A percentile compares a stretch with the other conserved stretches of the same genome.
These are phyloP conservation scores for Pseudogymnoascus sp. DNA, from an alignment of 2,329 filamentous ascomycete species.

Conservation along the genomic window DNA sequence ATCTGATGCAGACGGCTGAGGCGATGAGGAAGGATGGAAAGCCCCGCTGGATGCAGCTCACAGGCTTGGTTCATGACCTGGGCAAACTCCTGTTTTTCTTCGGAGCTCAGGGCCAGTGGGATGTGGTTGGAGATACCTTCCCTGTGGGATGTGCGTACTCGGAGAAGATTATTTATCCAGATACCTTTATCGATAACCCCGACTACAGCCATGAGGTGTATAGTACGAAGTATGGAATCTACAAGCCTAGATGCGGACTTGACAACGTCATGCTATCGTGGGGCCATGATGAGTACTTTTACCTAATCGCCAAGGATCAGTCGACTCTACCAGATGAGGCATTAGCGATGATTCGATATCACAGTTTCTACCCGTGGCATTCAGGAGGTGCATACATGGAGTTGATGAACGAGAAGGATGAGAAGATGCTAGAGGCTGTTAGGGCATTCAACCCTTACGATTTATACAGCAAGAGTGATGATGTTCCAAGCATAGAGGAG, in stretches of 20 bases:
- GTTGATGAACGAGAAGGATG: slow-evolving; percentile 74
- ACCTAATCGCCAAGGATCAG: slow-evolving; percentile 76
- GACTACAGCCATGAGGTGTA: slow-evolving; percentile 65
- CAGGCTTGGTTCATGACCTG: slow-evolving; percentile 66
- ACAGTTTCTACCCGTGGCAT: slow-evolving; percentile 89
- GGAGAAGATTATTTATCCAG: slow-evolving; percentile 78
- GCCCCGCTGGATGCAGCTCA: slow-evolving; percentile 72
- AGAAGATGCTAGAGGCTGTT: slow-evolving; percentile 75
- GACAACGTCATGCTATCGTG: slow-evolving; percentile 82
- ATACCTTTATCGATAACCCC: slow-evolving; percentile 69
- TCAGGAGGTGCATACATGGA: slow-evolving; percentile 67
- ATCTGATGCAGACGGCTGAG: slow-evolving; percentile 76
- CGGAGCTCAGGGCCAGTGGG: slow-evolving; percentile 77
- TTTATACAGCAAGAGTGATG: slow-evolving; percentile 82
- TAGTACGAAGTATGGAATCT: slow-evolving; percentile 68
- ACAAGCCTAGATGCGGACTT: slow-evolving; percentile 65
- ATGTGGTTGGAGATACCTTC: slow-evolving; percentile 78
- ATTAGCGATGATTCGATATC: slow-evolving; percentile 81
- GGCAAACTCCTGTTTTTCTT: slow-evolving; percentile 73
- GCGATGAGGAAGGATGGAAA: slow-evolving; percentile 78
- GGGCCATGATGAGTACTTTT: slow-evolving; percentile 76
- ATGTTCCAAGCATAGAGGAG: slow-evolving; percentile 62
- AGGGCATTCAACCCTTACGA: slow-evolving; percentile 84
- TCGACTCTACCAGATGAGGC: slow-evolving; percentile 68
- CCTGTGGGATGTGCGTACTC: slow-evolving; percentile 61